These are phyloP conservation scores for Trichoderma parareesei DNA, from an alignment of 495 filamentous ascomycete species.

Conservation along the genomic window DNA sequence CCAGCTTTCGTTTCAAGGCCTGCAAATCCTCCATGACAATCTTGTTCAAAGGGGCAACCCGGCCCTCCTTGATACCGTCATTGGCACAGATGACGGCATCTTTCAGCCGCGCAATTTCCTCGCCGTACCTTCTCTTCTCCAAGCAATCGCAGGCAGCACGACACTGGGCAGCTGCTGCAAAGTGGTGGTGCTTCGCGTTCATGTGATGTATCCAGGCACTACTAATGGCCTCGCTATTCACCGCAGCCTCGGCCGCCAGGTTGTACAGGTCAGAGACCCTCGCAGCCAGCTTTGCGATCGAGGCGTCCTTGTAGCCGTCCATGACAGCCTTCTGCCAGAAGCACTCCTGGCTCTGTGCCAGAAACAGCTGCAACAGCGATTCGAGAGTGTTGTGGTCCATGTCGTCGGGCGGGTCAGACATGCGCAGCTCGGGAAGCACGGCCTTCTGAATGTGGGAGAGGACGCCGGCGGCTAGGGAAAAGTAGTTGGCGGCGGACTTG, in stretches of 20 bases:
- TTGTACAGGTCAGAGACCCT: slow-evolving; percentile 90
- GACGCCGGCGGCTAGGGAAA: slow-evolving; percentile 81
- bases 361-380: slow-evolving; percentile 70
- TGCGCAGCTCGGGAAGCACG: slow-evolving; percentile 77
- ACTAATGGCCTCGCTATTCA: slow-evolving; percentile 81
- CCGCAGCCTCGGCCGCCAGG: slow-evolving; percentile 72
- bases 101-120: slow-evolving; percentile 80
- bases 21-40: slow-evolving; percentile 75
- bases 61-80: slow-evolving; percentile 77
- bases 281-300: slow-evolving; percentile 83
- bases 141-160: slow-evolving; percentile 87
- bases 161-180: slow-evolving; percentile 92
- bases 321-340: slow-evolving; percentile 98
- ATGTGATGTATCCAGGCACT: slow-evolving; percentile 98
- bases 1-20: slow-evolving; percentile 69
- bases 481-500: slow-evolving; percentile 84
- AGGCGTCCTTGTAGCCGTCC: slow-evolving; percentile 83
- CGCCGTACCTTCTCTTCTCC: slow-evolving; percentile 90
- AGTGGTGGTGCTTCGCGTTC: slow-evolving; percentile 95
- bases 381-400: slow-evolving; percentile 87
- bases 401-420: slow-evolving; percentile 75
- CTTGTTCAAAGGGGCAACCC: slow-evolving; percentile 69
- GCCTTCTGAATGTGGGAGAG: slow-evolving; percentile 68
- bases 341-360: slow-evolving; percentile 93
- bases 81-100: slow-evolving; percentile 78